Base-by-base conservation (phyloP, 345 rosid genomes). In the Eucalyptus paniculata region DNA sequence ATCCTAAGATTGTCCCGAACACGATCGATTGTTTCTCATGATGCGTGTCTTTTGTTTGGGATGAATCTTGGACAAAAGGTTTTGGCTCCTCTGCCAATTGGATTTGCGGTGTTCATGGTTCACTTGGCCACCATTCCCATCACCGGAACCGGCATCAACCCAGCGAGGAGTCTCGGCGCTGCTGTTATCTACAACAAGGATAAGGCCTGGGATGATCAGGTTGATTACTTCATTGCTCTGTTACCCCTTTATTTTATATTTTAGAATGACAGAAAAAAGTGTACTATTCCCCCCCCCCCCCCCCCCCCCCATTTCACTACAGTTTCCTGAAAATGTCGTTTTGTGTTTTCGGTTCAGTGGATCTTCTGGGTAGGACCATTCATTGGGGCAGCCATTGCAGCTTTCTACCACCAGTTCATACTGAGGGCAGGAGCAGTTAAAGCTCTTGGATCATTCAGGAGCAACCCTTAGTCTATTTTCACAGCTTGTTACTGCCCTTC, bases 291-390 rank as follows among this genome's bases (percentile, higher is more conserved):
- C 12, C 47, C 12, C 47, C 47, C 11, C 47, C 11, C 47, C 47
- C 11, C 11, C 1, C 47, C 47, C 15, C 45, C 83, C 47, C 15
- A 77, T 40, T 69, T 77, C 83, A 11, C 47, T 40, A 21, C 28
- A 40, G 28, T 40, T 77, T 40, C 15, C 47, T 21, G 83, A 77
- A 40, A 12, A 40, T 24, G 32, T 40, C 26, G 28, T 12, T 32
- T 87, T 87, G 19, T 86, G 51, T 18, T 45, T 19, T 23, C 49
- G 16, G 24, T 86, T 44, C 90, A 91, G 92, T 91, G 92, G 92
- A 88, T 91, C 26, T 91, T 91, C 86, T 91, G 92, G 92, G 92
- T 89, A 10, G 91, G 92, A 65, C 91, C 92, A 8, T 91, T 89
- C 72, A 18, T 88, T n/a, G 92, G 91, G 32, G 92, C 92, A 50